Evolutionary conservation across 2,329 filamentous ascomycete species (phyloP).

Genomic region (Colletotrichum navitas): DNA sequence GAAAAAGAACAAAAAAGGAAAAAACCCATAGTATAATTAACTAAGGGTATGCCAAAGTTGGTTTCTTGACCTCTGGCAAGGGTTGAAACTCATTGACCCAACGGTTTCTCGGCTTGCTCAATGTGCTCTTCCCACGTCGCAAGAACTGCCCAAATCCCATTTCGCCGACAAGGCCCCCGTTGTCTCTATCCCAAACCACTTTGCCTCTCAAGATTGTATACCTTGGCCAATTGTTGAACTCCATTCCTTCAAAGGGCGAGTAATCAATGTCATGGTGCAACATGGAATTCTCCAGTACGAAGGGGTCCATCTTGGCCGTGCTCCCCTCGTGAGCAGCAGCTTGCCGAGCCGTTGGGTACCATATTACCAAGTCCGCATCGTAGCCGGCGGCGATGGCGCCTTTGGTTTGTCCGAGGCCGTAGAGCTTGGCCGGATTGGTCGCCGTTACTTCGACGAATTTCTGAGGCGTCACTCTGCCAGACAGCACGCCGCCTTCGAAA

Average conservation of each 20-base stretch:
- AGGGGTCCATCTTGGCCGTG: slow-evolving; percentile 43
- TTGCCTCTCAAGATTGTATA: slow-evolving; percentile 70
- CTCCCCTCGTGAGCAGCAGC: slow-evolving; percentile 46
- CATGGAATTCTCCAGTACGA: slow-evolving; percentile 62
- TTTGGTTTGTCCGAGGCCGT: slow-evolving; percentile 66
- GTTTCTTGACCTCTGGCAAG: slow-evolving; percentile 1
- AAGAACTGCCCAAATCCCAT: slow-evolving; percentile 64
- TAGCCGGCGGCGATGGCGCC: slow-evolving; percentile 63
- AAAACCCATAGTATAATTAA: background rate
- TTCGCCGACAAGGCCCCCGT: slow-evolving; percentile 62
- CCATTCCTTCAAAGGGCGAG: slow-evolving; percentile 70
- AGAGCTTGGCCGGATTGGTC: slow-evolving; percentile 69
- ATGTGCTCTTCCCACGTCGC: slow-evolving; percentile 51
- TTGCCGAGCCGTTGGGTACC: slow-evolving; percentile 59
- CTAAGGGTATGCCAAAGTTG: slow-evolving; percentile 4
- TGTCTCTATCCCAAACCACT: slow-evolving; percentile 69
- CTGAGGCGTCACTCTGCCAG: slow-evolving; percentile 55
- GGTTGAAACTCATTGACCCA: slow-evolving; percentile 39
- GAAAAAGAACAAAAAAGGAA: no score
- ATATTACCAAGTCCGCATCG: slow-evolving; percentile 70
- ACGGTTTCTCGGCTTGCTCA: slow-evolving; percentile 43
- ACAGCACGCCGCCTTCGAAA: slow-evolving; percentile 49
- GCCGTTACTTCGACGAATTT: slow-evolving; percentile 68
- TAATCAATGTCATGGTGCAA: slow-evolving; percentile 74
- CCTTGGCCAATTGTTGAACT: slow-evolving; percentile 71